phyloP scores from a whole-genome alignment of 2,329 filamentous ascomycete genomes.

The Monosporascus sp. region DNA sequence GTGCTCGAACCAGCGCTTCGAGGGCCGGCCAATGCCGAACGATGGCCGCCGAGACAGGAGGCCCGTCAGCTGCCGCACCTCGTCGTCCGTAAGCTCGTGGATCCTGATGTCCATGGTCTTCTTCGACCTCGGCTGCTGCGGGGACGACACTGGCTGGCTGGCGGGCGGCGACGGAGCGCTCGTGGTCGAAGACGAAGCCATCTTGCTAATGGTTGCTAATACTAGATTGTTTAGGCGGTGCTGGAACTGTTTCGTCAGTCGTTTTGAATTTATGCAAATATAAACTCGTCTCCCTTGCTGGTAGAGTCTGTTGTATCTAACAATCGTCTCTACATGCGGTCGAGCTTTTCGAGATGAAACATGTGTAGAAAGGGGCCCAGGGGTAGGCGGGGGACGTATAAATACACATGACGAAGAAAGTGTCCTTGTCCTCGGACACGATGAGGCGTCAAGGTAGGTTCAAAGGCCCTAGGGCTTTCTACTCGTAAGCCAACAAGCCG shows the following conservation, averaged over 20 bases:
- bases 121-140: not conserved
- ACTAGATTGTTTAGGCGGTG: not conserved
- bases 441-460: not conserved
- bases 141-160: not conserved
- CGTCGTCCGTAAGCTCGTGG: constrained; percentile 18
- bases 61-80: constrained; percentile 28
- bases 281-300: too few relatives aligned
- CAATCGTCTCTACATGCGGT: too few relatives aligned
- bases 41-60: constrained; percentile 33
- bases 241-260: not conserved
- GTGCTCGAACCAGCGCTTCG: constrained; percentile 33
- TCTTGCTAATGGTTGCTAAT: too few relatives aligned
- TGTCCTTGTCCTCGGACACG: not conserved
- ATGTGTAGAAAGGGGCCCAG: too few relatives aligned
- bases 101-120: constrained; percentile 19
- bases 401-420: not conserved
- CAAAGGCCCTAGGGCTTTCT: not conserved
- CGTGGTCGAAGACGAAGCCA: too few relatives aligned
- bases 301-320: too few relatives aligned
- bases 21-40: constrained; percentile 26
- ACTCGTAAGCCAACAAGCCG: not conserved
- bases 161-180: not conserved
- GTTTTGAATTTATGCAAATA: not conserved
- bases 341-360: too few relatives aligned
- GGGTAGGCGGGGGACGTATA: not conserved